A percentile compares a stretch with the other conserved stretches of the same genome.
These are phyloP conservation scores for Russula ochroleuca DNA, from an alignment of 768 basidiomycete species.

Conservation along the genomic window DNA sequence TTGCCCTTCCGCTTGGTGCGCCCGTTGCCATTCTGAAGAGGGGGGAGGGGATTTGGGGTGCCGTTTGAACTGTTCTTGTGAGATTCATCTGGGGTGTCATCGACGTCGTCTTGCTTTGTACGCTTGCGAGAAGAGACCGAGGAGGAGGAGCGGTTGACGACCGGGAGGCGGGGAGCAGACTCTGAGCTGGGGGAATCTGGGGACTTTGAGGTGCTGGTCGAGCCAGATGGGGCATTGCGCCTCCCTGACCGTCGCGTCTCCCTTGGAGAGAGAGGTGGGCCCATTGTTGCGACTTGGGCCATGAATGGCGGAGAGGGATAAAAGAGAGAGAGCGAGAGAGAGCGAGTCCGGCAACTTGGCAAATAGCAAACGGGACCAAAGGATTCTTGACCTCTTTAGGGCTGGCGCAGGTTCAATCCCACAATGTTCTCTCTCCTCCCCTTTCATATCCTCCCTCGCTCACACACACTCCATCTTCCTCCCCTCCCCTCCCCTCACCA, in stretches of 20 bases:
- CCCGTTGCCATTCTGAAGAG: constrained; percentile 35
- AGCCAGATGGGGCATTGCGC: constrained; percentile 63
- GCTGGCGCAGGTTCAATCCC: constrained; percentile 26
- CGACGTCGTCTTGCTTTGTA: constrained; percentile 68
- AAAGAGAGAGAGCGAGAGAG: constrained; percentile 14
- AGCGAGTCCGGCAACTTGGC: constrained; percentile 19
- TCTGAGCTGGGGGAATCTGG: constrained; percentile 63
- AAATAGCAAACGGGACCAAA: constrained; percentile 17
- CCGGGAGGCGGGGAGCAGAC: constrained; percentile 34
- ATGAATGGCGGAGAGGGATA: constrained; percentile 31
- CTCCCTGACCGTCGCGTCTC: constrained; percentile 76
- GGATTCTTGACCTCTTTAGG: constrained; percentile 25
- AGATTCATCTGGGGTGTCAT: constrained; percentile 53
- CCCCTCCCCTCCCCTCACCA: not conserved
- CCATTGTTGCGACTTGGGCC: constrained; percentile 69
- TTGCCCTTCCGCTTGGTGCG: constrained; percentile 61
- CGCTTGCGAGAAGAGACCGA: constrained; percentile 43
- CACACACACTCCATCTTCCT: not conserved
- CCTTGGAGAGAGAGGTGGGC: constrained; percentile 69
- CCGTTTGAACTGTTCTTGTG: constrained; percentile 42
- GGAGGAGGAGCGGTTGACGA: constrained; percentile 30
- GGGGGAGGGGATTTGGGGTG: constrained; percentile 30
- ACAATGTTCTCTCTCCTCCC: constrained; percentile 5
- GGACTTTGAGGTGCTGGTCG: constrained; percentile 66
- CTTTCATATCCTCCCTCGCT: not conserved